Evolutionary conservation across 139 green algal genomes (phyloP).

Genomic region (Auxenochlorella pyrenoidosa): DNA sequence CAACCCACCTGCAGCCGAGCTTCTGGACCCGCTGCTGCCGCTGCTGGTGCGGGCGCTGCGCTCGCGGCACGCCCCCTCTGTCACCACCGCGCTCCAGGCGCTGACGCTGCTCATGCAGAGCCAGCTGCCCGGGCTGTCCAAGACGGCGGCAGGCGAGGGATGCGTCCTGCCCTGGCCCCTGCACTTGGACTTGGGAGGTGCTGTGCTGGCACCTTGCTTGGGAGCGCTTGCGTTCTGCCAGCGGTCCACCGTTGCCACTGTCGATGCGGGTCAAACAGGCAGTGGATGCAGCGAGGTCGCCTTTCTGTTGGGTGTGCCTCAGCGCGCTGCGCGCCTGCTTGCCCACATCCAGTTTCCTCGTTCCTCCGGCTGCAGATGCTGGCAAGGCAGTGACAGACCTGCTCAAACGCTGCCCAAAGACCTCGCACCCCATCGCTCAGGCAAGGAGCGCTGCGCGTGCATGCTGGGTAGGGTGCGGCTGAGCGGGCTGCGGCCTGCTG

Average conservation of each 20-base stretch:
- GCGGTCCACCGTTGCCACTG: no score
- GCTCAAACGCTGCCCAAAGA: conserved; percentile 65
- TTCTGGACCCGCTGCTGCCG: conserved; percentile 79
- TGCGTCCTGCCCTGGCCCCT: no score
- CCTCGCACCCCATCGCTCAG: conserved; percentile 69
- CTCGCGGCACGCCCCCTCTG: conserved; percentile 60
- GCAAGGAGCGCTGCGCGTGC: conserved; percentile 9
- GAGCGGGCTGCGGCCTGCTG: no score
- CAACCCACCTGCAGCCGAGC: conserved; percentile 23
- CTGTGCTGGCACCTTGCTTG: no score
- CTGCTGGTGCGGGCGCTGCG: conserved; percentile 70
- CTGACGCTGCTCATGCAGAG: conserved; percentile 63
- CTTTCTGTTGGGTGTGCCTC: no score
- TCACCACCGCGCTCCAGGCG: conserved; percentile 61
- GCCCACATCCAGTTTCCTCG: no score
- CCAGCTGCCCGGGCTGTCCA: conserved; percentile 58
- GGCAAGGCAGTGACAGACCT: conserved; percentile 59
- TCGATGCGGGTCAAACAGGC: no score
- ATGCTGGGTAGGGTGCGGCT: no score
- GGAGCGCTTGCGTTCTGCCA: no score
- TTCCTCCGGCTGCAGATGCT: background rate
- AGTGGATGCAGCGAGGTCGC: no score
- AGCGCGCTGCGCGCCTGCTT: background rate
- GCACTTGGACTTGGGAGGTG: no score
- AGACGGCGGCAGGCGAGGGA: conserved; percentile 15